A percentile compares a stretch with the other conserved stretches of the same genome.
Conservation (phyloP, 352 stramenopile genomes). For the Phytophthora macrochlamydospora region DNA sequence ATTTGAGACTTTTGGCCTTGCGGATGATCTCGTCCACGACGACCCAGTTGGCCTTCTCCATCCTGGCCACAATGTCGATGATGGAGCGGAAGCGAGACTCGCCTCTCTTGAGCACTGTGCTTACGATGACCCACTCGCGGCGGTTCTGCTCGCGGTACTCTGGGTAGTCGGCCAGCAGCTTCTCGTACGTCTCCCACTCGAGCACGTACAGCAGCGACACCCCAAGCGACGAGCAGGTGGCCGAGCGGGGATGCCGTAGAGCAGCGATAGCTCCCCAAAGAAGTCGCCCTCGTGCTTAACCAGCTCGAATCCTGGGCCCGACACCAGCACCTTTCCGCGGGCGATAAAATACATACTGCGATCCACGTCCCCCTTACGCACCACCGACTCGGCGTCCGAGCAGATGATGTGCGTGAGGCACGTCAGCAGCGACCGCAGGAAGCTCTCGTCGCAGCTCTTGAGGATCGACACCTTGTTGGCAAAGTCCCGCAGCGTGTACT, state of each 20-base stretch:
- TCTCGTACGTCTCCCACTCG: slow-evolving; percentile 78
- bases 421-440: slow-evolving; percentile 62
- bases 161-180: slow-evolving; percentile 66
- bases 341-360: slow-evolving; percentile 82
- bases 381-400: slow-evolving; percentile 56
- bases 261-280: slow-evolving; percentile 71
- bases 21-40: slow-evolving; percentile 72
- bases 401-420: slow-evolving; percentile 75
- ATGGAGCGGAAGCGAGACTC: slow-evolving; percentile 77
- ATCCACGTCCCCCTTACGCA: slow-evolving; percentile 73
- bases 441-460: slow-evolving; percentile 71
- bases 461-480: slow-evolving; percentile 66
- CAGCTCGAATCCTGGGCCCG: slow-evolving; percentile 67
- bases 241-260: slow-evolving; percentile 79
- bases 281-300: slow-evolving; percentile 81
- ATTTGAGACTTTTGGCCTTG: slow-evolving; percentile 71
- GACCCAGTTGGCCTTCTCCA: slow-evolving; percentile 69
- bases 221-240: slow-evolving; percentile 68
- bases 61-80: slow-evolving; percentile 65
- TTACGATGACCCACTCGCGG: slow-evolving; percentile 77
- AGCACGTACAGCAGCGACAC: slow-evolving; percentile 81
- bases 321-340: slow-evolving; percentile 62
- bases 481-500: slow-evolving; percentile 70
- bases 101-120: slow-evolving; percentile 57
- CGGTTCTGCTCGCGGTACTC: slow-evolving; percentile 78